Percentiles rank a stretch among this genome's conserved stretches.
These are phyloP conservation scores for Trametes coccinea DNA, from an alignment of 768 basidiomycete species.

Conservation along the genomic window DNA sequence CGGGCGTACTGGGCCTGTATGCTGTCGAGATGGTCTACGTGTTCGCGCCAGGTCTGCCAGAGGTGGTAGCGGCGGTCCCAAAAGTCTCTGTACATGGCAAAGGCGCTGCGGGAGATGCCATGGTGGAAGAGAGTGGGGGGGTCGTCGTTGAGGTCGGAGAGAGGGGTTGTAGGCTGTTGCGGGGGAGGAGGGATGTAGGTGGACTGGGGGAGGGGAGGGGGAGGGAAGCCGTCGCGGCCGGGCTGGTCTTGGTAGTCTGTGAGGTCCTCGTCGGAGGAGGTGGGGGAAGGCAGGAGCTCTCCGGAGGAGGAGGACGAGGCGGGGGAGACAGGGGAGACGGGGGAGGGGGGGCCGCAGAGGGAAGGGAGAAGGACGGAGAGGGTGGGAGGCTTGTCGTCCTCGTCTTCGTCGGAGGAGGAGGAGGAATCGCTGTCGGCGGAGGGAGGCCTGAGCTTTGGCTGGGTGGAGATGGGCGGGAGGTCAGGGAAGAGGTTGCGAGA, in stretches of 20 bases:
- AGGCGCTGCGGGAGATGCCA: conserved; percentile 3
- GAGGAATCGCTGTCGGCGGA: conserved; percentile 1
- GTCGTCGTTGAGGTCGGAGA: background rate
- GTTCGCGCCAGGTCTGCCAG: background rate
- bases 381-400: background rate
- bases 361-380: conserved; percentile 10
- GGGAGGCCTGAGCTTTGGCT: background rate
- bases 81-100: background rate
- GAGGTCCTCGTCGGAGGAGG: conserved; percentile 4
- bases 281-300: background rate
- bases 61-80: conserved; percentile 9
- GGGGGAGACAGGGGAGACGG: conserved; percentile 1
- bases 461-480: conserved; percentile 2
- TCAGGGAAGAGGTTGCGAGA: conserved; percentile 8
- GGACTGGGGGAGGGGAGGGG: conserved; percentile 1
- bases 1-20: conserved; percentile 4
- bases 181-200: background rate
- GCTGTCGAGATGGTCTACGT: conserved; percentile 5
- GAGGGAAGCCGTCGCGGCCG: conserved; percentile 4
- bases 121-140: conserved; percentile 2
- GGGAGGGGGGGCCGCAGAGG: conserved; percentile 16
- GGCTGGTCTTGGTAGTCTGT: conserved; percentile 2
- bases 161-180: background rate
- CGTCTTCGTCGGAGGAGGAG: background rate
- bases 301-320: conserved; percentile 1